Evolutionary conservation across 805 yeast genomes (phyloP).

Genomic region (Spathaspora girioi): DNA sequence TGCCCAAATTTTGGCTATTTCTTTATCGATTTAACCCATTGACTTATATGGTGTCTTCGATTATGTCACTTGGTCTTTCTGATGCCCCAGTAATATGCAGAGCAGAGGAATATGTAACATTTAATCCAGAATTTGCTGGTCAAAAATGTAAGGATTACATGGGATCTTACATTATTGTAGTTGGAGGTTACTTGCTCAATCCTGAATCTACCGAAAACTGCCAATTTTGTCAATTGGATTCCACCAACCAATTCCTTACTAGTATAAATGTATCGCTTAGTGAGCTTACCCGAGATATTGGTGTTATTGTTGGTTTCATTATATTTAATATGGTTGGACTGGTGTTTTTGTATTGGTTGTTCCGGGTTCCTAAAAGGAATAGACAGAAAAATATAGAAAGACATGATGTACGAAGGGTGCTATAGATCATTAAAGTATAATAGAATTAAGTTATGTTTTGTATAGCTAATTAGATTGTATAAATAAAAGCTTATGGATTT

Average conservation of each 20-base stretch:
- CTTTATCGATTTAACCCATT: constrained; percentile 35
- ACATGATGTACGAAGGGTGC: neutral
- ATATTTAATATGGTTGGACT: constrained; percentile 23
- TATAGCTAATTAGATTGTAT: neutral
- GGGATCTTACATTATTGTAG: constrained; percentile 16
- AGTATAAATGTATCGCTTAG: constrained; percentile 17
- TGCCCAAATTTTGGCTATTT: constrained; percentile 61
- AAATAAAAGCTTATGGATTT: neutral
- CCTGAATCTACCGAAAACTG: constrained; percentile 16
- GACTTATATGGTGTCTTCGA: constrained; percentile 29
- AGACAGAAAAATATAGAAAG: constrained; percentile 10
- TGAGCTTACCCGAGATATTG: constrained; percentile 25
- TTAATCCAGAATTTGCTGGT: constrained; percentile 16
- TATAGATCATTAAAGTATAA: neutral
- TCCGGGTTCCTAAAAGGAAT: constrained; percentile 36
- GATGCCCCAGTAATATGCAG: constrained; percentile 22
- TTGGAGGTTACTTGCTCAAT: constrained; percentile 21
- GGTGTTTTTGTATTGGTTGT: constrained; percentile 35
- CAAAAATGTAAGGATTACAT: constrained; percentile 27
- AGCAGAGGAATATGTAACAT: constrained; percentile 16
- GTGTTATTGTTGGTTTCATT: constrained; percentile 24
- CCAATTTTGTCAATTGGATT: constrained; percentile 20
- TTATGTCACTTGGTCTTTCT: constrained; percentile 28
- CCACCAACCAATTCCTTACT: constrained; percentile 26
- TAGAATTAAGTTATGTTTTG: neutral